Percentiles rank a stretch among this genome's conserved stretches.
Evolutionary conservation across 495 filamentous ascomycete genomes (phyloP).

Genomic region (Xylaria castorea): DNA sequence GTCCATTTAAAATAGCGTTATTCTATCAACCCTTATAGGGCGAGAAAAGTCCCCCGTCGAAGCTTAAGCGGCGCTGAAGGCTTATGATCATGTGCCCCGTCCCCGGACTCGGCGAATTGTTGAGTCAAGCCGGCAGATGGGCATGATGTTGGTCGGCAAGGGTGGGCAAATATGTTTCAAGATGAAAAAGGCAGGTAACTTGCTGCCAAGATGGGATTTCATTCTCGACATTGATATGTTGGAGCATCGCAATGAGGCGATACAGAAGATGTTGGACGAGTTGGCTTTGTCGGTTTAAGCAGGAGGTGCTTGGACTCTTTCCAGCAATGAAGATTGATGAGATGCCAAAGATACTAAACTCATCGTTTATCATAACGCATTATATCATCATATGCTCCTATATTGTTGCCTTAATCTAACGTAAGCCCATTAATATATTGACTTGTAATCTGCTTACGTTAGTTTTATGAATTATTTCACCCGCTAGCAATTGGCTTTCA

Average conservation of each 20-base stretch:
- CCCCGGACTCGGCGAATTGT: conserved; percentile 36
- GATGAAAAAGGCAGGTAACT: conserved; percentile 14
- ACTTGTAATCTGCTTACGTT: too few relatives aligned
- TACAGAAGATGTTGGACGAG: conserved; percentile 31
- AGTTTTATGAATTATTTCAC: too few relatives aligned
- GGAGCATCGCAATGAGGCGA: conserved; percentile 33
- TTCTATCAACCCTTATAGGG: conserved; percentile 40
- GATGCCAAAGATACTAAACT: too few relatives aligned
- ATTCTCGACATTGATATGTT: conserved; percentile 34
- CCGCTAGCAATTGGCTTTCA: too few relatives aligned
- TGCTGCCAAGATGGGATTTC: conserved; percentile 35
- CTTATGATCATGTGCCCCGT: conserved; percentile 32
- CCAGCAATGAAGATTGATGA: too few relatives aligned
- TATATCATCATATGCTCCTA: too few relatives aligned
- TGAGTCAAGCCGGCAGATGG: conserved; percentile 43
- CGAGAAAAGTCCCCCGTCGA: conserved; percentile 30
- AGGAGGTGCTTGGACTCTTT: too few relatives aligned
- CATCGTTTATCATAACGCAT: too few relatives aligned
- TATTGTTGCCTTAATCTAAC: too few relatives aligned
- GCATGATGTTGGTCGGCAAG: conserved; percentile 23
- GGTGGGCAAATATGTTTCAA: conserved; percentile 25
- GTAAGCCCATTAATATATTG: too few relatives aligned
- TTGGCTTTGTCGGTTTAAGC: conserved; percentile 7
- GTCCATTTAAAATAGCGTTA: conserved; percentile 47
- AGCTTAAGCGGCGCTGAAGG: conserved; percentile 31